Base-by-base conservation (phyloP, 768 basidiomycete species). In the Calocybe cyanea region DNA sequence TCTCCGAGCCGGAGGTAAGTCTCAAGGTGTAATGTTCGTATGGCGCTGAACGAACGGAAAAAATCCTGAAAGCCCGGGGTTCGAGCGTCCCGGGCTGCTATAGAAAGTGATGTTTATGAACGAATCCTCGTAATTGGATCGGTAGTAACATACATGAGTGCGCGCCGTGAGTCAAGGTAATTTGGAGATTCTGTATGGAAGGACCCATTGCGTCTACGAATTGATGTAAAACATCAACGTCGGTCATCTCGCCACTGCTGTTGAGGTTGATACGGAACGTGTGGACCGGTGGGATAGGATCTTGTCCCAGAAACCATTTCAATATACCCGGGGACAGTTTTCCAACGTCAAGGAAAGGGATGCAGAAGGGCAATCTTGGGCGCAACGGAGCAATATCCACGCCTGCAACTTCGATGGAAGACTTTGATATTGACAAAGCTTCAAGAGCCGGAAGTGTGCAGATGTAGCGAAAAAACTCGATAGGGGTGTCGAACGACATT, bases 281-380 rank as follows among this genome's bases (percentile, higher is more conserved):
- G 7, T 54, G 50, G 10, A 61, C 50, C 10, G 39, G 36, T 2
- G 62, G 62, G 19, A 56, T 44, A 32, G 57, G 51, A 20, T 53
- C 46, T 41, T 65, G 62, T 10, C 45, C 50, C 3, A 61, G 50
- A 21, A 65, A 42, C 62, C 63, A 65, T 24, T 55, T 55, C 14
- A 63, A 46, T 13, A 61, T 28, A 14, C 43, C 53, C 13, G 41
- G 42, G 20, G 60, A 57, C 2, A 54, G 46, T 24, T 43, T 49
- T 0, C 48, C 50, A 8, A 56, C 53, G 28, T 61, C 60, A 14
- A 61, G 48, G 7, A 56, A 54, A 5, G 51, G 53, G 5, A 61
- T 56, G 24, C 38, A 47, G 32, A 61, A 55, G 20, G 54, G 49
- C 18, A 33, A 30, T 17, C 49, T 45, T 28, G 46, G 47, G 1